Conservation (phyloP, 2,329 filamentous ascomycete species). For the Colletotrichum sp. region DNA sequence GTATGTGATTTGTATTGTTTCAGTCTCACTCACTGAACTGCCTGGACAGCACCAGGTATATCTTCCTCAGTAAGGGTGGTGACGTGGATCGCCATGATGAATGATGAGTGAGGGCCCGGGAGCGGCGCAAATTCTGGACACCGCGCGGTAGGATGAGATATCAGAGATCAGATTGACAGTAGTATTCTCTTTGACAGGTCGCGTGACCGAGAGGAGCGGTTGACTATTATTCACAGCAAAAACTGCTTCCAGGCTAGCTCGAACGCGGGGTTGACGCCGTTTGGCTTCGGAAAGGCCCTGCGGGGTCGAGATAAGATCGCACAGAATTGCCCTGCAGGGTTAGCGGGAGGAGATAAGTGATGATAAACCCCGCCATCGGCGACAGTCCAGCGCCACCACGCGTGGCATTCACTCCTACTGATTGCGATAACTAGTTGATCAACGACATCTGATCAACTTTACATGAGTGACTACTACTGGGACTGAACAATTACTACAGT, state of each 20-base stretch:
- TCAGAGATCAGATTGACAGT: not conserved
- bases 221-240: not conserved
- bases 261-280: not conserved
- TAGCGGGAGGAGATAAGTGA: not conserved
- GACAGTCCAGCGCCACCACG: not conserved
- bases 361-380: not conserved
- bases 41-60: constrained; percentile 67
- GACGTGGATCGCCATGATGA: constrained; percentile 60
- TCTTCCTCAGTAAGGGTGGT: constrained; percentile 60
- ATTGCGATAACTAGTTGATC: not conserved
- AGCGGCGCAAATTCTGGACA: not conserved
- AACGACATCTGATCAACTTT: not conserved
- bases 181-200: not conserved
- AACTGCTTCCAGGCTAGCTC: not conserved
- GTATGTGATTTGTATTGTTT: too few species aligned
- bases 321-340: not conserved
- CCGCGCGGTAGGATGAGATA: not conserved
- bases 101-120: constrained; percentile 31
- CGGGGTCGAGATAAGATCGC: not conserved
- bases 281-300: not conserved
- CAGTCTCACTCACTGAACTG: constrained; percentile 54
- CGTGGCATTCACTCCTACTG: not conserved
- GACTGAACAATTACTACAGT: not conserved
- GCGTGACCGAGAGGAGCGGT: not conserved
- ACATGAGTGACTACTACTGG: not conserved